Conservation (phyloP, 257 asterid genomes). For the Rhazya stricta region DNA sequence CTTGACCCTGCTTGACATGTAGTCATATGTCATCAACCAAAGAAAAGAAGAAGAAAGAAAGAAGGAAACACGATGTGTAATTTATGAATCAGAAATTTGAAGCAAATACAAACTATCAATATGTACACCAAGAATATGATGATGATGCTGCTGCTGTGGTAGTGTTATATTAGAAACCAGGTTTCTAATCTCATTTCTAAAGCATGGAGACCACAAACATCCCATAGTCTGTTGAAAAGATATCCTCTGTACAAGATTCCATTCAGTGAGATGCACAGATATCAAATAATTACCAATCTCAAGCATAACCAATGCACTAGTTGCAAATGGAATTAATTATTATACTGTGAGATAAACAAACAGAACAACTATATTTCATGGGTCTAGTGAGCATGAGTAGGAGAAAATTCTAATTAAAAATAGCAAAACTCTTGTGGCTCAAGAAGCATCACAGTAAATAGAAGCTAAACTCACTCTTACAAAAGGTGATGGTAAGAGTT, state of each 20-base stretch:
- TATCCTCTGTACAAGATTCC: not conserved
- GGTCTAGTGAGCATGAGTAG: not conserved
- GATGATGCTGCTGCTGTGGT: not conserved
- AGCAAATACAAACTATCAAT: not conserved
- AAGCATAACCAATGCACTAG: not conserved
- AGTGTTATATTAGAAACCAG: not conserved
- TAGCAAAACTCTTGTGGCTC: not conserved
- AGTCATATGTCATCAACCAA: not conserved
- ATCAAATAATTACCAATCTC: not conserved
- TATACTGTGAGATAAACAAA: not conserved
- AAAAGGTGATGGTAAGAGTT: not conserved
- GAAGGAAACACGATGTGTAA: not conserved
- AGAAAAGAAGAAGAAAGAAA: not conserved
- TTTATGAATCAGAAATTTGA: not conserved
- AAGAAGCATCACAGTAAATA: not conserved
- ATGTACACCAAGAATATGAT: not conserved
- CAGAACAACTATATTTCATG: not conserved
- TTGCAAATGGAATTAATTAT: not conserved
- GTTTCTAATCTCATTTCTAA: not conserved
- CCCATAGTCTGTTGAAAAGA: not conserved
- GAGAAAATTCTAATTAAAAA: not conserved
- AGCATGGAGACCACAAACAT: not conserved
- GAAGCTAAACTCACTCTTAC: not conserved
- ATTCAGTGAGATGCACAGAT: not conserved
- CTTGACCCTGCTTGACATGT: conserved; percentile 66